Evolutionary conservation across 345 rosid genomes (phyloP).

Genomic region (Hibiscus trionum): DNA sequence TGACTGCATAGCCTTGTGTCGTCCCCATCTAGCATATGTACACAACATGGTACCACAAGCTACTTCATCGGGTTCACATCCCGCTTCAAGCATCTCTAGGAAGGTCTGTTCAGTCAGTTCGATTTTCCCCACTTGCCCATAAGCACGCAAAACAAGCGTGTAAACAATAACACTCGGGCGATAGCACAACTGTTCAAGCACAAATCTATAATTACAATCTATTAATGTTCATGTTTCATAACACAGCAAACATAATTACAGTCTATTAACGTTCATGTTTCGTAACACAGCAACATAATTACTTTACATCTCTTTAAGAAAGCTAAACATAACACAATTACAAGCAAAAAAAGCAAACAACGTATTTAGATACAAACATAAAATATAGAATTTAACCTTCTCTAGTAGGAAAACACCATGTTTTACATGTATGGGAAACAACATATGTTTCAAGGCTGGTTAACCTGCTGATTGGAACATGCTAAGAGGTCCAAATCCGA

Average conservation of each 20-base stretch:
- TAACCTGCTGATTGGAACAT: neutral
- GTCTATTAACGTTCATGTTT: conserved; percentile 17
- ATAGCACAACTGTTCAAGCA: conserved; percentile 67
- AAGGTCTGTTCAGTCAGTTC: conserved; percentile 77
- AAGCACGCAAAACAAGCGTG: conserved; percentile 63
- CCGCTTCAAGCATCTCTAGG: conserved; percentile 87
- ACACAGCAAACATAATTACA: conserved; percentile 3
- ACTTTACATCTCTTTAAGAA: neutral
- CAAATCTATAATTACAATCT: conserved; percentile 32
- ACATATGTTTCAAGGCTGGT: neutral
- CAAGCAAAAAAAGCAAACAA: neutral
- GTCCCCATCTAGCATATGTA: conserved; percentile 93
- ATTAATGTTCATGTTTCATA: conserved; percentile 16
- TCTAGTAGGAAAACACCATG: neutral
- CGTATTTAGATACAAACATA: neutral
- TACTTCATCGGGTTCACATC: conserved; percentile 85
- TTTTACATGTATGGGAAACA: neutral
- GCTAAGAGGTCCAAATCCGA: neutral
- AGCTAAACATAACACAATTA: neutral
- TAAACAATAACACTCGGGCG: conserved; percentile 69
- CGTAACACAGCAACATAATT: neutral
- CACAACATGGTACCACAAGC: conserved; percentile 96
- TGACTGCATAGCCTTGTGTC: conserved; percentile 67
- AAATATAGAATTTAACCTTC: neutral
- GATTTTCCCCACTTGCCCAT: conserved; percentile 87